phyloP scores from a whole-genome alignment of 2,329 filamentous ascomycete species.

The Penicillium rolfsii region DNA sequence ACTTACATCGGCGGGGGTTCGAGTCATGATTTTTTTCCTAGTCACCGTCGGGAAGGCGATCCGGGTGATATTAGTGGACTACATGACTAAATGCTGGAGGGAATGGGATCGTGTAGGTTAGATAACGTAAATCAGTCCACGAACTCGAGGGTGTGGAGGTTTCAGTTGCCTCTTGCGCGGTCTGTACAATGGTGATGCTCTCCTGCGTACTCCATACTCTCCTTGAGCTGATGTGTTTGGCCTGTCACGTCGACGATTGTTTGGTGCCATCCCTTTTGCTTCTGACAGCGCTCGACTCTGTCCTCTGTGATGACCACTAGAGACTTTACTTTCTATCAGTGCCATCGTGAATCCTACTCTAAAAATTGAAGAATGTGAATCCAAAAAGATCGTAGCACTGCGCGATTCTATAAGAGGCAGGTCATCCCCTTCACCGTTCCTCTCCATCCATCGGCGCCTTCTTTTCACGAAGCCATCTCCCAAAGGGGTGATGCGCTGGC shows the following conservation, averaged over 20 bases:
- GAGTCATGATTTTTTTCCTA: background rate
- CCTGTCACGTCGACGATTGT: background rate
- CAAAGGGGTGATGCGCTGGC: slow-evolving; percentile 9
- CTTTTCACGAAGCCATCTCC: background rate
- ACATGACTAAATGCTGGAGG: background rate
- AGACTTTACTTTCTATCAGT: background rate
- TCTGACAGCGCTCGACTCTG: no score
- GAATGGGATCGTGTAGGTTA: background rate
- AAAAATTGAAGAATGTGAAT: background rate
- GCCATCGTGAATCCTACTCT: background rate
- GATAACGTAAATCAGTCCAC: background rate
- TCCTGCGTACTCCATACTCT: background rate
- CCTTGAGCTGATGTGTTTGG: background rate
- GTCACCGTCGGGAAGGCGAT: background rate
- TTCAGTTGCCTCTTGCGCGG: background rate
- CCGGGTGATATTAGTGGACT: slow-evolving; percentile 2
- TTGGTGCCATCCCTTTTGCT: background rate
- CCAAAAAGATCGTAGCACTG: background rate
- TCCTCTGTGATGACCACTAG: background rate
- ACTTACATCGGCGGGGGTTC: background rate
- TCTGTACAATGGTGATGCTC: no score
- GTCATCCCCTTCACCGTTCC: background rate
- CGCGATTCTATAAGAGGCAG: background rate
- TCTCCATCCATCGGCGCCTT: background rate
- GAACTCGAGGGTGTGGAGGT: no score